These are phyloP conservation scores for Penicillium riverlandense DNA, from an alignment of 495 filamentous ascomycete genomes.

Conservation along the genomic window DNA sequence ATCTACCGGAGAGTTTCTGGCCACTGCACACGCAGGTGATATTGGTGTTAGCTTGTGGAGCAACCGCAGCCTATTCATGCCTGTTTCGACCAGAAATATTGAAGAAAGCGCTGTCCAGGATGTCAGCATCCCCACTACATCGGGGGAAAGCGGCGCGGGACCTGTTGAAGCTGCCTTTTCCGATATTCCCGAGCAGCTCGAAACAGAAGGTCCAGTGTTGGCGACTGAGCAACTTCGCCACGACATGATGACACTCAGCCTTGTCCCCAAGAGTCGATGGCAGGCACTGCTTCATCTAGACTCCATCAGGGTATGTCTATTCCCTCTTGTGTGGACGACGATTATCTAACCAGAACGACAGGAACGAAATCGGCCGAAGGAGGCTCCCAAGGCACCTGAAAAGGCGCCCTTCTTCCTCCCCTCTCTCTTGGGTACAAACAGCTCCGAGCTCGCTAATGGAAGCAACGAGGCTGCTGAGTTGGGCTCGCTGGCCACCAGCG, in stretches of 20 bases:
- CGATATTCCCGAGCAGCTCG: slow-evolving; percentile 41
- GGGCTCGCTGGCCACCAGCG: slow-evolving; percentile 25
- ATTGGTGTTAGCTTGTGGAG: slow-evolving; percentile 94
- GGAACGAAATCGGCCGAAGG: slow-evolving; percentile 88
- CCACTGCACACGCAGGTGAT: slow-evolving; percentile 74
- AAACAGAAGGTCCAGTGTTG: slow-evolving; percentile 40
- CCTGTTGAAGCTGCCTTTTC: slow-evolving; percentile 64
- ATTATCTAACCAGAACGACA: slow-evolving; percentile 14
- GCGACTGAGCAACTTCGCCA: slow-evolving; percentile 66
- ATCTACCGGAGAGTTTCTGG: slow-evolving; percentile 82
- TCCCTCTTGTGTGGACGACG: not conserved
- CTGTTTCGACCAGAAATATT: slow-evolving; percentile 75
- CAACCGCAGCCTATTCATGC: slow-evolving; percentile 82
- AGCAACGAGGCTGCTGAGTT: slow-evolving; percentile 26
- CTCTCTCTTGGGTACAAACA: slow-evolving; percentile 43
- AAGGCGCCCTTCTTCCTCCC: slow-evolving; percentile 97
- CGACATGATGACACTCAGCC: slow-evolving; percentile 77
- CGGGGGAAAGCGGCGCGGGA: slow-evolving; percentile 73
- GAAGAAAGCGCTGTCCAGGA: slow-evolving; percentile 62
- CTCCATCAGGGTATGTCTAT: slow-evolving; percentile 56
- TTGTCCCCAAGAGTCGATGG: slow-evolving; percentile 87
- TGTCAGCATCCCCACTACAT: slow-evolving; percentile 59
- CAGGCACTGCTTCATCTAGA: slow-evolving; percentile 89
- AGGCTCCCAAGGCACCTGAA: slow-evolving; percentile 83
- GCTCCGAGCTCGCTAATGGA: slow-evolving; percentile 13